These are phyloP conservation scores for Clavulina sp. DNA, from an alignment of 768 basidiomycete genomes.

Conservation along the genomic window DNA sequence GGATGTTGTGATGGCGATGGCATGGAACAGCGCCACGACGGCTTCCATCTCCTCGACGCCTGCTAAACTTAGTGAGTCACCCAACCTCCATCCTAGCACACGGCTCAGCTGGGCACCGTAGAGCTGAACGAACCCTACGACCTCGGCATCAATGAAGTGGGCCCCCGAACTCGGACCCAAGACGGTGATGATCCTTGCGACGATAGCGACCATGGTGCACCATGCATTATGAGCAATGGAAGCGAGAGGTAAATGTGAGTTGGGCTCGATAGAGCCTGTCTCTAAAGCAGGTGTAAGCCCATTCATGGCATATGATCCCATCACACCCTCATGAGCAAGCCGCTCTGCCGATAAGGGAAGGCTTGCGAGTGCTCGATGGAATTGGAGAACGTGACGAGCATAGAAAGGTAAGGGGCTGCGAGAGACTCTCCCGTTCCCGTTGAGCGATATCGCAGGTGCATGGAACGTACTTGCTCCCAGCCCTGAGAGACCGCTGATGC, in stretches of 20 bases:
- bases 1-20: slow-evolving; percentile 33
- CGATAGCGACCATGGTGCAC: slow-evolving; percentile 67
- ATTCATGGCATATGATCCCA: slow-evolving; percentile 72
- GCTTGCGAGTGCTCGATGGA: slow-evolving; percentile 72
- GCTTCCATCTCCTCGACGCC: slow-evolving; percentile 72
- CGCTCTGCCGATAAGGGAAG: slow-evolving; percentile 65
- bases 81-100: slow-evolving; percentile 68
- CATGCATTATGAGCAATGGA: slow-evolving; percentile 67
- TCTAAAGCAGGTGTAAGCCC: slow-evolving; percentile 60
- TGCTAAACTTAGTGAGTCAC: slow-evolving; percentile 56
- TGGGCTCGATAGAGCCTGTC: slow-evolving; percentile 49
- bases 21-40: slow-evolving; percentile 57
- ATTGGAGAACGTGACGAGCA: slow-evolving; percentile 58
- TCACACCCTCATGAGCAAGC: slow-evolving; percentile 65
- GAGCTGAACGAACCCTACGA: slow-evolving; percentile 69
- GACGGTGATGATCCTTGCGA: slow-evolving; percentile 50
- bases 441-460: too few species aligned
- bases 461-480: too few species aligned
- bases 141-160: slow-evolving; percentile 65
- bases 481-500: slow-evolving; percentile 45
- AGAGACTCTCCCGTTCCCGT: too few species aligned
- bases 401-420: slow-evolving; percentile 21
- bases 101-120: slow-evolving; percentile 65
- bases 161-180: slow-evolving; percentile 37
- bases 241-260: slow-evolving; percentile 56